Percentiles rank a stretch among this genome's conserved stretches.
phyloP scores from a whole-genome alignment of 495 filamentous ascomycete genomes.

The Tuber indicum region DNA sequence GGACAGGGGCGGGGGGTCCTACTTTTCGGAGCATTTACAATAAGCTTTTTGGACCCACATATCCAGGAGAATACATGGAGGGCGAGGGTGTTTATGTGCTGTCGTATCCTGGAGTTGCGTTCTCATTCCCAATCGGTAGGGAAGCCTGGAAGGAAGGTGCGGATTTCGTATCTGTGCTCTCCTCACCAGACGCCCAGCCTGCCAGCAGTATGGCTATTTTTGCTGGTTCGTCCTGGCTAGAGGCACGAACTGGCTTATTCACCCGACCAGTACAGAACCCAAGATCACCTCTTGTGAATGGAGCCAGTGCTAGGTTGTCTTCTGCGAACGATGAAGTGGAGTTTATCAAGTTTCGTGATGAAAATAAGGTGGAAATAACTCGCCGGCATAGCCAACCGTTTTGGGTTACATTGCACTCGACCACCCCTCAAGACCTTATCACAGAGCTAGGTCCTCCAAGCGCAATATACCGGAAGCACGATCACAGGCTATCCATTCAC shows the following conservation, averaged over 20 bases:
- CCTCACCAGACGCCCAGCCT: conserved; percentile 64
- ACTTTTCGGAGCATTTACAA: conserved; percentile 88
- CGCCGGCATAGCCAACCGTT: conserved; percentile 56
- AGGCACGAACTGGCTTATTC: conserved; percentile 68
- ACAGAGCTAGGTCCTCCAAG: conserved; percentile 89
- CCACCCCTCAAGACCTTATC: conserved; percentile 82
- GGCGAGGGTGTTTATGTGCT: conserved; percentile 65
- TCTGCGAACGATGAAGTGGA: conserved; percentile 66
- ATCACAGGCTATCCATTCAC: conserved; percentile 86
- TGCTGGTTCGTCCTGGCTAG: conserved; percentile 79
- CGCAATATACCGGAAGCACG: conserved; percentile 88
- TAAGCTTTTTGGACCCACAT: conserved; percentile 80
- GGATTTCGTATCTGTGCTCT: conserved; percentile 79
- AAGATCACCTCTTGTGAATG: conserved; percentile 51
- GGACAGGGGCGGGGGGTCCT: conserved; percentile 55
- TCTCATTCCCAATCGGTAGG: conserved; percentile 73
- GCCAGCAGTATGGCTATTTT: conserved; percentile 84
- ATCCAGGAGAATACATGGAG: conserved; percentile 80
- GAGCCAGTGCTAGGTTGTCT: conserved; percentile 36
- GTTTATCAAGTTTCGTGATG: conserved; percentile 63
- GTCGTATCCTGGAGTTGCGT: conserved; percentile 89
- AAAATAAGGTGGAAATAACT: conserved; percentile 68
- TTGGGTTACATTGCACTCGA: conserved; percentile 67
- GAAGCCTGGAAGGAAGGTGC: conserved; percentile 72
- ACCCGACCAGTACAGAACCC: conserved; percentile 63